phyloP scores from a whole-genome alignment of 1,139 yeast genomes.

The Candida sanyaensis region DNA sequence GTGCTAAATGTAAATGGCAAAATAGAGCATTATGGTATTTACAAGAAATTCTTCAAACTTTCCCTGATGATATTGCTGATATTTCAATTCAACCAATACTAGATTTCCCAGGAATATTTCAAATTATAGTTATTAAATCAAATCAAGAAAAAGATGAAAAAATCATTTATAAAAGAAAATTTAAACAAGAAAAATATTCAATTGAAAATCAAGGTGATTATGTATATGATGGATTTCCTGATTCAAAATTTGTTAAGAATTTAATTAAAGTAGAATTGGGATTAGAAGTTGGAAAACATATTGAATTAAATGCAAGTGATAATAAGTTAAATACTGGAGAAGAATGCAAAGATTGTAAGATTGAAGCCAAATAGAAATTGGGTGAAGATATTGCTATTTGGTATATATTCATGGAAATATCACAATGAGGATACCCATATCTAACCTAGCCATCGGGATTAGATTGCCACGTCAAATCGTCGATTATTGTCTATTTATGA shows the following conservation, averaged over 20 bases:
- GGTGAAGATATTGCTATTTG: too few relatives aligned
- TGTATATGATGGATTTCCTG: conserved; percentile 49
- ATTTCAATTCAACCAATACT: conserved; percentile 41
- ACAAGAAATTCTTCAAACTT: conserved; percentile 47
- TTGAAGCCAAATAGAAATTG: background rate
- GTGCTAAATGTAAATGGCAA: conserved; percentile 51
- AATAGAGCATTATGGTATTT: conserved; percentile 50
- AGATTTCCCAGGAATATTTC: conserved; percentile 42
- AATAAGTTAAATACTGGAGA: conserved; percentile 12
- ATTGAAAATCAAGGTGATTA: conserved; percentile 30
- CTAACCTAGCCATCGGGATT: too few relatives aligned
- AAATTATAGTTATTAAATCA: conserved; percentile 21
- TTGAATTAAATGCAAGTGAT: conserved; percentile 16
- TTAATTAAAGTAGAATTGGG: conserved; percentile 34
- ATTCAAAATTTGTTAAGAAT: conserved; percentile 41
- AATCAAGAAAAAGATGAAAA: conserved; percentile 15
- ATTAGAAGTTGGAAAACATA: conserved; percentile 29
- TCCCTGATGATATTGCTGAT: conserved; percentile 39
- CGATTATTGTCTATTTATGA: too few relatives aligned
- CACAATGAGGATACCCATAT: too few relatives aligned
- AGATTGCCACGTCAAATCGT: too few relatives aligned
- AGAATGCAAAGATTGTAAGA: conserved; percentile 10
- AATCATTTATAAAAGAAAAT: conserved; percentile 38
- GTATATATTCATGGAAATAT: too few relatives aligned
- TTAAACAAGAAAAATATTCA: conserved; percentile 24